A percentile compares a stretch with the other conserved stretches of the same genome.
Conservation (phyloP, 495 filamentous ascomycete genomes). For the Cercophora sp. region DNA sequence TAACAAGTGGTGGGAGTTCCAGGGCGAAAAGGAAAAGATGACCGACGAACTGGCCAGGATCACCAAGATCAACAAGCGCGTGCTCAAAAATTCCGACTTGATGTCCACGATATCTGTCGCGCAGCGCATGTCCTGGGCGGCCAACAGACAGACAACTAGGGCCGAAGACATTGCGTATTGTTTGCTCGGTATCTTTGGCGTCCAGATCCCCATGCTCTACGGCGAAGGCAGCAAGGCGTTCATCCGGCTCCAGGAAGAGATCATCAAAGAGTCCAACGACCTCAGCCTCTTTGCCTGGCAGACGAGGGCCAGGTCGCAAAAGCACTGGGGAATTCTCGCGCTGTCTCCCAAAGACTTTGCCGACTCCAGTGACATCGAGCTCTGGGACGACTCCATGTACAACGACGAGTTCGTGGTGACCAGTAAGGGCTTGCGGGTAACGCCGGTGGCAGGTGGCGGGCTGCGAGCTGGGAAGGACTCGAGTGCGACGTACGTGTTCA, state of each 20-base stretch:
- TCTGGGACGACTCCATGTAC: conserved; percentile 11
- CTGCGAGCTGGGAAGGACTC: background rate
- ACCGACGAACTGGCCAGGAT: conserved; percentile 7
- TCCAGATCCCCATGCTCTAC: conserved; percentile 19
- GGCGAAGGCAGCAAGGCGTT: conserved; percentile 21
- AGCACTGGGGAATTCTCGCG: conserved; percentile 15
- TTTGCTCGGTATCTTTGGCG: conserved; percentile 28
- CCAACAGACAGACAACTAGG: conserved; percentile 14
- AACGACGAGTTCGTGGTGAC: conserved; percentile 18
- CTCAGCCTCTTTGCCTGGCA: conserved; percentile 16
- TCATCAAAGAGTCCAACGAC: conserved; percentile 19
- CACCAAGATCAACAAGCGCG: conserved; percentile 9
- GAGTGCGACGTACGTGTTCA: conserved; percentile 19
- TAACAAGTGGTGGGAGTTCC: conserved; percentile 24
- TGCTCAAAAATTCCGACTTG: conserved; percentile 6
- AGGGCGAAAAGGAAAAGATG: conserved; percentile 14
- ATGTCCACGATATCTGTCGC: conserved; percentile 12
- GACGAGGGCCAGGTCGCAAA: background rate
- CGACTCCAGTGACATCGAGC: background rate
- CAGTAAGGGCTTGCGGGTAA: conserved; percentile 16
- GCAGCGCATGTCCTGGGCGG: conserved; percentile 25
- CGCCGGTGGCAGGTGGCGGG: conserved; percentile 7
- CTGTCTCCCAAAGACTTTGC: conserved; percentile 10
- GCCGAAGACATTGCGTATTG: conserved; percentile 26
- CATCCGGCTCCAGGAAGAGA: conserved; percentile 19